Evolutionary conservation across 176 grass and related monocot genomes (phyloP).

Genomic region (Neostapfia colusana): DNA sequence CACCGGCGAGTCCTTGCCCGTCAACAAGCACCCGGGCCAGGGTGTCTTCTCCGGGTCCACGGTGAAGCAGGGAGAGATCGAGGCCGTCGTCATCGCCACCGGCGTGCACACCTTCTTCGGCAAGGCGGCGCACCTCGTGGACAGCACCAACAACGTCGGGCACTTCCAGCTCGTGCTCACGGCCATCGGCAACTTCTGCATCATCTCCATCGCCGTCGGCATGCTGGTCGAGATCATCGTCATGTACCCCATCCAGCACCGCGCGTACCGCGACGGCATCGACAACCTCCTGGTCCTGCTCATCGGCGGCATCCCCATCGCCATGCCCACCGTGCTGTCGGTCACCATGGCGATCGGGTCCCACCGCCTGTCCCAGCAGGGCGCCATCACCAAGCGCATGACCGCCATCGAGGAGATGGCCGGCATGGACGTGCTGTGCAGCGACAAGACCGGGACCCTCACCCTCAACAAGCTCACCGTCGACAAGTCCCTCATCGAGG

Average conservation of each 20-base stretch:
- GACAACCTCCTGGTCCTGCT: slow-evolving; percentile 94
- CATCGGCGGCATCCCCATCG: slow-evolving; percentile 92
- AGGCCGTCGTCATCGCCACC: slow-evolving; percentile 90
- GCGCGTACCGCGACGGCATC: slow-evolving; percentile 79
- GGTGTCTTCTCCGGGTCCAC: slow-evolving; percentile 91
- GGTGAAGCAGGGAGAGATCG: slow-evolving; percentile 93
- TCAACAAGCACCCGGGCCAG: slow-evolving; percentile 66
- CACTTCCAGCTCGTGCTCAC: slow-evolving; percentile 94
- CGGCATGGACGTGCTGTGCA: slow-evolving; percentile 96
- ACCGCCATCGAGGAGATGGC: slow-evolving; percentile 99
- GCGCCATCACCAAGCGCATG: slow-evolving; percentile 97
- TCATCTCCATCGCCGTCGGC: slow-evolving; percentile 75
- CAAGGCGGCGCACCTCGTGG: slow-evolving; percentile 93
- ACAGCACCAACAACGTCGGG: slow-evolving; percentile 91
- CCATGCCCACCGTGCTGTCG: slow-evolving; percentile 92
- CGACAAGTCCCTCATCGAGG: slow-evolving; percentile 82
- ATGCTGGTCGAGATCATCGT: slow-evolving; percentile 79
- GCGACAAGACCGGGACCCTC: slow-evolving; percentile 92
- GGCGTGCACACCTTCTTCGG: slow-evolving; percentile 97
- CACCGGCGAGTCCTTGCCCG: slow-evolving; percentile 79
- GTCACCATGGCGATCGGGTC: slow-evolving; percentile 99
- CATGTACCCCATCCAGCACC: slow-evolving; percentile 85
- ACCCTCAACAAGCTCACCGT: slow-evolving; percentile 97
- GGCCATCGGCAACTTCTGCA: slow-evolving; percentile 96
- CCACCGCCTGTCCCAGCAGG: slow-evolving; percentile 84